These are phyloP conservation scores for Arachis monticola DNA, from an alignment of 331 rosid species.

Conservation along the genomic window DNA sequence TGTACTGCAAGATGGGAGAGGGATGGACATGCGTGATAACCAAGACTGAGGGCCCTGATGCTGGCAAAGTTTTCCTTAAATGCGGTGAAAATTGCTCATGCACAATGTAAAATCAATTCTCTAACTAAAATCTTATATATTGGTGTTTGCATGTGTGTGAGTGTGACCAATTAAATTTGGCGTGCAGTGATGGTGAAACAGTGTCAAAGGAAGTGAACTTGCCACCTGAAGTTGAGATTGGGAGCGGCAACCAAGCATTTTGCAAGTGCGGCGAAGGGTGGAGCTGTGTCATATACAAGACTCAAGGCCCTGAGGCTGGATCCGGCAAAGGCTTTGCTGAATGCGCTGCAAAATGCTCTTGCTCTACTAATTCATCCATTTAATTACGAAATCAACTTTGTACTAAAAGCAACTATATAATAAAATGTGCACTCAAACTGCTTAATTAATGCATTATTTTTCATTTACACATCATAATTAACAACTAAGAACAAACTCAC, in stretches of 20 bases:
- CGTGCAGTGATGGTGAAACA: constrained; percentile 34
- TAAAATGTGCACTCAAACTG: no score
- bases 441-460: no score
- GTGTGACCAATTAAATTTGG: background rate
- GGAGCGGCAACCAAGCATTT: constrained; percentile 4
- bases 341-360: constrained; percentile 41
- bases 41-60: constrained; percentile 53
- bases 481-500: background rate
- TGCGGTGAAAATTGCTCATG: constrained; percentile 54
- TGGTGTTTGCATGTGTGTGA: no score
- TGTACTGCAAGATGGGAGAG: constrained; percentile 43
- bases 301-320: constrained; percentile 52
- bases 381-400: no score
- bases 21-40: constrained; percentile 61
- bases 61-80: constrained; percentile 48
- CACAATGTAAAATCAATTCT: constrained; percentile 5
- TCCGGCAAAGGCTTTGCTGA: constrained; percentile 50
- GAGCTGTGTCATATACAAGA: constrained; percentile 55
- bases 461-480: background rate
- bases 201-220: constrained; percentile 22
- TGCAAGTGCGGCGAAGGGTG: constrained; percentile 60
- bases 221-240: constrained; percentile 1
- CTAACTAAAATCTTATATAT: no score
- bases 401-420: no score
- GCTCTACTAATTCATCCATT: background rate